phyloP scores from a whole-genome alignment of 495 filamentous ascomycete genomes.

The Aspergillus panamensis region DNA sequence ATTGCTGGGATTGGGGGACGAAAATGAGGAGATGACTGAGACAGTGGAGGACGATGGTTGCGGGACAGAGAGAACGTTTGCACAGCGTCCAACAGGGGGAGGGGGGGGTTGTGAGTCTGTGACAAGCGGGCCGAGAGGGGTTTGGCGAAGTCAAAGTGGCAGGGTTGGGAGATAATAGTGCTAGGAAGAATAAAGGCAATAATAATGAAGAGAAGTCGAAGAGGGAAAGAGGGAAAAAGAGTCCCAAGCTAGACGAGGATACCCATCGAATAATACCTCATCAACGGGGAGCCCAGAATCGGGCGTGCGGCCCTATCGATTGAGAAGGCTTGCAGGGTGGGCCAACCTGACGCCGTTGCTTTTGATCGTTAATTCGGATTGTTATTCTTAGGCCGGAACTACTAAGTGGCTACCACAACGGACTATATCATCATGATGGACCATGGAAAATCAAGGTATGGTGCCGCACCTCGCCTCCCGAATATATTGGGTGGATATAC shows the following conservation, averaged over 20 bases:
- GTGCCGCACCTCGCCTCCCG: too few relatives aligned
- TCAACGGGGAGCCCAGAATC: constrained; percentile 11
- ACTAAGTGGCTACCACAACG: background rate
- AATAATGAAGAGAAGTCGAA: constrained; percentile 7
- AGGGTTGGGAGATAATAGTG: constrained; percentile 12
- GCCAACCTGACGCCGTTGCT: constrained; percentile 11
- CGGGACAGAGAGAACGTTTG: constrained; percentile 19
- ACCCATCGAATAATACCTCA: constrained; percentile 18
- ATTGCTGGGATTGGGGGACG: background rate
- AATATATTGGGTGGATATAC: too few relatives aligned
- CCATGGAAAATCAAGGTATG: background rate
- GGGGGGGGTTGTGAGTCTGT: constrained; percentile 13
- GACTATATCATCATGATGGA: constrained; percentile 2
- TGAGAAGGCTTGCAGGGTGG: constrained; percentile 21
- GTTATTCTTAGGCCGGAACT: background rate
- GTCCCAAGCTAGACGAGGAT: constrained; percentile 17
- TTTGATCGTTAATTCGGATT: background rate
- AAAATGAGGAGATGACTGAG: background rate
- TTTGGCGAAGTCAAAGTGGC: constrained; percentile 20
- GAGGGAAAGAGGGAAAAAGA: constrained; percentile 7
- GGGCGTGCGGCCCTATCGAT: constrained; percentile 19
- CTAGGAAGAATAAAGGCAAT: constrained; percentile 12
- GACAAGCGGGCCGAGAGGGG: constrained; percentile 25
- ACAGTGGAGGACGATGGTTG: background rate
- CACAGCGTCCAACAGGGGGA: constrained; percentile 21